A percentile compares a stretch with the other conserved stretches of the same genome.
Evolutionary conservation across 768 basidiomycete species (phyloP).

Genomic region (Rhodotorula taiwanensis): DNA sequence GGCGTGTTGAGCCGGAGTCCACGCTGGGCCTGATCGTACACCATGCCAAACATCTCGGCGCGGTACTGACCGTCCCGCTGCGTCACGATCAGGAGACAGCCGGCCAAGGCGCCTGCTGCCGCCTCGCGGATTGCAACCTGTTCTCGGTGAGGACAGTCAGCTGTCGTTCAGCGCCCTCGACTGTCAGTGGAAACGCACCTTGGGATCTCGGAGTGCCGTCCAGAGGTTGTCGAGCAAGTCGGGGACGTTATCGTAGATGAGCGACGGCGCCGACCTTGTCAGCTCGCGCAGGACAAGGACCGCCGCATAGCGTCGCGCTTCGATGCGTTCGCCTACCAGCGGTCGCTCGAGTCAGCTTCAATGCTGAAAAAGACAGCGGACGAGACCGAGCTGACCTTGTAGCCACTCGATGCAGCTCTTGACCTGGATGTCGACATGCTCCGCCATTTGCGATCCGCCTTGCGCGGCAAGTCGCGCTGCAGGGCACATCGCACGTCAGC

Average conservation of each 20-base stretch:
- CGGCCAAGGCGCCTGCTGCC: constrained; percentile 85
- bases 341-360: constrained; percentile 61
- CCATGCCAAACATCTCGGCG: constrained; percentile 60
- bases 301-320: constrained; percentile 82
- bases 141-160: neutral
- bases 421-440: constrained; percentile 39
- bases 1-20: constrained; percentile 64
- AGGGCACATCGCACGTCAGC: neutral
- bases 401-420: constrained; percentile 42
- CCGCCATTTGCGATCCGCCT: constrained; percentile 38
- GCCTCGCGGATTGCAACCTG: constrained; percentile 77
- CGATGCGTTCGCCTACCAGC: constrained; percentile 64
- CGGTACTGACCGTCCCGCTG: constrained; percentile 58
- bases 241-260: constrained; percentile 72
- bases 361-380: constrained; percentile 62
- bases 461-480: constrained; percentile 36
- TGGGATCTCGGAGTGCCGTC: constrained; percentile 76
- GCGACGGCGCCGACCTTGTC: constrained; percentile 63
- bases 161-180: no score
- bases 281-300: constrained; percentile 91
- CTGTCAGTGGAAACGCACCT: no score
- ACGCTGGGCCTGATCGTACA: constrained; percentile 76
- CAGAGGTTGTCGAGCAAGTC: constrained; percentile 89
- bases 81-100: constrained; percentile 77
- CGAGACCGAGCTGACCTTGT: constrained; percentile 23